Evolutionary conservation across 176 grass and related monocot genomes (phyloP).

Genomic region (Bonia amplexicaulis): DNA sequence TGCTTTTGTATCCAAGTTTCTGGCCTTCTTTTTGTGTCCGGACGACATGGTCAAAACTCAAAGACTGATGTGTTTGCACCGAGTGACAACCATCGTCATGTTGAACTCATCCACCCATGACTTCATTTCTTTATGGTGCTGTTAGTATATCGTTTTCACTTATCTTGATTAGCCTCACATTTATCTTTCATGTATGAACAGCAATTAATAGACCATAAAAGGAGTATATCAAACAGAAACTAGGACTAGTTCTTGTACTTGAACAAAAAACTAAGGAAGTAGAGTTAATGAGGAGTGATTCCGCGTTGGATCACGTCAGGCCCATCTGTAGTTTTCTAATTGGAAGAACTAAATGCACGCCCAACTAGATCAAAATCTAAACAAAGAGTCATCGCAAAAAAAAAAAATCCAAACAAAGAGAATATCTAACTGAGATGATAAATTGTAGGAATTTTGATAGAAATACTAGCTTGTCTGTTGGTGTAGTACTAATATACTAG

Average conservation of each 20-base stretch:
- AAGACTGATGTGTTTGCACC: background rate
- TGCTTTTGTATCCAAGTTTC: background rate
- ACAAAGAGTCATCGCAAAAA: background rate
- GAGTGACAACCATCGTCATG: background rate
- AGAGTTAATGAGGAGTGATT: background rate
- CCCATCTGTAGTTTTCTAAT: constrained; percentile 4
- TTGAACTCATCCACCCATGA: background rate
- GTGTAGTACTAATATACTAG: constrained; percentile 9
- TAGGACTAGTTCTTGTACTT: constrained; percentile 5
- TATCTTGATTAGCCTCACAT: background rate
- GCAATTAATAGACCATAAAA: background rate
- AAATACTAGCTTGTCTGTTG: constrained; percentile 38
- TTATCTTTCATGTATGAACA: background rate
- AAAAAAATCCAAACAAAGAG: background rate
- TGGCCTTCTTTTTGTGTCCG: background rate
- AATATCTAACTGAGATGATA: background rate
- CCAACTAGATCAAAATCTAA: constrained; percentile 10
- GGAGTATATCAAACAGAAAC: background rate
- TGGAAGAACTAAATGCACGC: background rate
- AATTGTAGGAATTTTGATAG: background rate
- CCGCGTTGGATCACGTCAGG: background rate
- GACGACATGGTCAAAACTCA: constrained; percentile 23
- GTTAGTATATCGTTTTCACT: background rate
- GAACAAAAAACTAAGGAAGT: background rate
- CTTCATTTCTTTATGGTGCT: background rate